Base-by-base conservation (phyloP, 768 basidiomycete genomes). In the Lepiota brunneoincarnata region DNA sequence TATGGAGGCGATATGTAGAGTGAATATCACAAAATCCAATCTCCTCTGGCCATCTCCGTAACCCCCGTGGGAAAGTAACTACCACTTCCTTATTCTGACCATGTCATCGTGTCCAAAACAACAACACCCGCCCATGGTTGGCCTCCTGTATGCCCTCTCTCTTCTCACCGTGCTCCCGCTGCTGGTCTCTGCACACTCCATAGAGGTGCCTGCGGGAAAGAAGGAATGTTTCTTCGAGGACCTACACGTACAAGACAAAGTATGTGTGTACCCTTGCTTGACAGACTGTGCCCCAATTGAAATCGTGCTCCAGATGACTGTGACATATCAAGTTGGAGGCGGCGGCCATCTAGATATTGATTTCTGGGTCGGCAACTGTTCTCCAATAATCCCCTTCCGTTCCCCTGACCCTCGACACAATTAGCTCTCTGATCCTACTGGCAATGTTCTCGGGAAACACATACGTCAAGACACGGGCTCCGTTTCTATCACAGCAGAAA, bases 221-320 rank as follows among this genome's bases (percentile, higher is more conserved):
- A 93, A 92, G 65, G 93, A 96, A 65, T 97, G 93, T 72, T 97
- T 93, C 77, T 96, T 97, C 67, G 94, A 97, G 71, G 93, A 96
- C 72, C 80, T 95, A 10, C 91, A 94, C 63, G 75, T 82, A 58
- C 84, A 93, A 67, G 93, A 96, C 84, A 91, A 94, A 79, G 91
- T 89, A 58, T 53, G 63, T 51, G 4, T 42, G n/a, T 41, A n/a
- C n/a, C 5, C 34, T 26, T 39, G 36, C 41, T 17, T 56, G 21
- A 15, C 45, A 14, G 20, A 14, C 18, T 43, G 7, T 49, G 44
- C 41, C 17, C 26, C 51, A 49, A 20, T 59, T 59, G 37, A 52
- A n/a, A 17, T 28, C 41, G 6, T 55, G 31, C 24, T 24, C 21
- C 63, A 98, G 95, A 98, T 99, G 97, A 96, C 96, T 21, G 91